A percentile compares a stretch with the other conserved stretches of the same genome.
These are phyloP conservation scores for Hypoxylon fragiforme DNA, from an alignment of 495 filamentous ascomycete species.

Conservation along the genomic window DNA sequence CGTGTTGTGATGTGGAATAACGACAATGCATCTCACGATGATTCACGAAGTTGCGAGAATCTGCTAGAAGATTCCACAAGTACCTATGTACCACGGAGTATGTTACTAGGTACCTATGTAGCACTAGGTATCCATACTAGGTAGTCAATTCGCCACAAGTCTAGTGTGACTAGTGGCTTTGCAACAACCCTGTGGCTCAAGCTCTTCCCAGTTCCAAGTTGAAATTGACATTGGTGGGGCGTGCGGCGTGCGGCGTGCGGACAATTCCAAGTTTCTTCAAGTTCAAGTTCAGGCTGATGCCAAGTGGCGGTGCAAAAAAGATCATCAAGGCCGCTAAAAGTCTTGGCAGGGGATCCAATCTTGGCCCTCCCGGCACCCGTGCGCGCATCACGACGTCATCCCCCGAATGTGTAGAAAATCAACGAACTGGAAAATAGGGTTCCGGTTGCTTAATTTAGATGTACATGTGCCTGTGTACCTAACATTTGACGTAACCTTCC, in stretches of 20 bases:
- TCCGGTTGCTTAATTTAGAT: too few species aligned
- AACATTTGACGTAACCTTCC: too few species aligned
- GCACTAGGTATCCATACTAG: too few species aligned
- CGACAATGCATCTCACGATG: conserved; percentile 21
- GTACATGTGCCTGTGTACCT: not conserved
- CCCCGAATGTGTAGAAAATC: conserved; percentile 2
- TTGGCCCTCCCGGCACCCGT: conserved; percentile 18
- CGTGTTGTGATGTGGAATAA: conserved; percentile 9
- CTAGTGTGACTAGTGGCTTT: too few species aligned
- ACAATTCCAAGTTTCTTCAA: not conserved
- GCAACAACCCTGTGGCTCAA: too few species aligned
- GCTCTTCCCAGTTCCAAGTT: not conserved
- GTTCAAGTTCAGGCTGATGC: conserved; percentile 4
- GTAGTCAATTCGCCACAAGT: too few species aligned
- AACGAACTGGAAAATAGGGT: not conserved
- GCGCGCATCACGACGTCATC: conserved; percentile 25
- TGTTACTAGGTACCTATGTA: not conserved
- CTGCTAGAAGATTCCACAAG: conserved; percentile 30
- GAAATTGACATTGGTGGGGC: not conserved
- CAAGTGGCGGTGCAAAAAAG: conserved; percentile 11
- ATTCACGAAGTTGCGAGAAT: conserved; percentile 31
- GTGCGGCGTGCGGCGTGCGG: too few species aligned
- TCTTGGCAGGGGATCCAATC: conserved; percentile 41
- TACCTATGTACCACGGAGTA: conserved; percentile 2
- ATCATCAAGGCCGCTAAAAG: conserved; percentile 16